Evolutionary conservation across 768 basidiomycete species (phyloP), one percentile per base, ranked within the genome.

Genomic region (Gymnopilus dilepis): DNA sequence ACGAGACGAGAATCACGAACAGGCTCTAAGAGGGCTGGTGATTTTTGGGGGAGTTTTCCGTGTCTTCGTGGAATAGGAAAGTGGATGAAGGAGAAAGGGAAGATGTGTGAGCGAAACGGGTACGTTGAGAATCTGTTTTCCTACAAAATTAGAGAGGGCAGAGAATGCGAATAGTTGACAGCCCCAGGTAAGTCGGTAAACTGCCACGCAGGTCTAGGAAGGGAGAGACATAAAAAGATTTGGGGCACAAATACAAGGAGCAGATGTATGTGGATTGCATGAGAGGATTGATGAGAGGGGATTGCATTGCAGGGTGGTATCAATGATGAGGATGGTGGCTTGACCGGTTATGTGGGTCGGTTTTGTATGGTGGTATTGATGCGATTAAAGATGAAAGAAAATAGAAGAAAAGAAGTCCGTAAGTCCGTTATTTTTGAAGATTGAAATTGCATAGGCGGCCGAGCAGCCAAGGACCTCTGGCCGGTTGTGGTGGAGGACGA

Each of bases 241-340:
- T 60, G 22, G 51, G 38, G 22, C 21, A 56, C 24, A 61, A 56
- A 56, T 55, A 61, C 53, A 61, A n/a, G 19, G 28, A 56, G 47
- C 31, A 56, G 43, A 55, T 47, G 59, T 11, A 19, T 34, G 24
- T 51, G 50, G 43, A 31, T 26, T 59, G 50, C n/a, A 59, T 26
- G 38, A n/a, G 51, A 19, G 33, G 40, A 56, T 38, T 52, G 37
- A 22, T 26, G 28, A 26, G 28, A 26, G 21, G 26, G 37, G 37
- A 37, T 26, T 30, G 31, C 0, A 47, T 47, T 47, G 42, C 43
- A 28, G 37, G 50, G 37, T 53, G 52, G 52, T 54, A 54, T 54
- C 13, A 48, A 28, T 50, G 24, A 40, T 26, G 37, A 21, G 58
- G 41, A 13, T 52, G n/a, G n/a, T n/a, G n/a, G n/a, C n/a, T n/a